Conservation (phyloP, 225 moss, liverwort and hornwort genomes). For the Sphagnum contortum region DNA sequence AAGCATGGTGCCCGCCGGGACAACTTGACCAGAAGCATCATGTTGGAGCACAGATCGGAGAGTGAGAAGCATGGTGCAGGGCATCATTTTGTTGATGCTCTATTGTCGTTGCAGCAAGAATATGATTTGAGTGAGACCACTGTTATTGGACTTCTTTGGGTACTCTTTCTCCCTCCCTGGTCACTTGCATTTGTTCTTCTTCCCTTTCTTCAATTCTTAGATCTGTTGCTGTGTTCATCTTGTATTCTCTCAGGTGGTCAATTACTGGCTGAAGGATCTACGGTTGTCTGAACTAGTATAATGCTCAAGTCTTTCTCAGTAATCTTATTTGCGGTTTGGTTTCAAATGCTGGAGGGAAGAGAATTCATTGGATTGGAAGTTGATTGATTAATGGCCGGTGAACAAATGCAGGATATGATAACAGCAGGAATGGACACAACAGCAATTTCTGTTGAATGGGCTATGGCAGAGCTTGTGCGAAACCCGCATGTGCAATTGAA, state of each 20-base stretch:
- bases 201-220: neutral
- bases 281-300: too few species aligned
- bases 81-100: conserved; percentile 80
- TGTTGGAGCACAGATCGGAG: conserved; percentile 55
- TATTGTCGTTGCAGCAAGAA: conserved; percentile 64
- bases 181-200: neutral
- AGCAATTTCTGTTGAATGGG: conserved; percentile 95
- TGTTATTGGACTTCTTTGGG: conserved; percentile 92
- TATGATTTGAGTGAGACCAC: conserved; percentile 93
- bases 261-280: too few species aligned
- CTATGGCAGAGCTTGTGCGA: conserved; percentile 84
- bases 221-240: neutral
- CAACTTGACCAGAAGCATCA: conserved; percentile 67
- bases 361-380: too few species aligned
- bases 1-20: conserved; percentile 70
- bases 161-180: conserved; percentile 3
- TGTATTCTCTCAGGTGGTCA: too few species aligned
- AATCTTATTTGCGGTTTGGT: too few species aligned
- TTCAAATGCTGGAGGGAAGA: too few species aligned
- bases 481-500: conserved; percentile 77
- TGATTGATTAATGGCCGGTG: too few species aligned
- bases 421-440: conserved; percentile 99
- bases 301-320: too few species aligned
- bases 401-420: conserved; percentile 69
- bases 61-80: conserved; percentile 28